Evolutionary conservation across 2,329 filamentous ascomycete genomes (phyloP).

Genomic region (Boeremia lycopersici): DNA sequence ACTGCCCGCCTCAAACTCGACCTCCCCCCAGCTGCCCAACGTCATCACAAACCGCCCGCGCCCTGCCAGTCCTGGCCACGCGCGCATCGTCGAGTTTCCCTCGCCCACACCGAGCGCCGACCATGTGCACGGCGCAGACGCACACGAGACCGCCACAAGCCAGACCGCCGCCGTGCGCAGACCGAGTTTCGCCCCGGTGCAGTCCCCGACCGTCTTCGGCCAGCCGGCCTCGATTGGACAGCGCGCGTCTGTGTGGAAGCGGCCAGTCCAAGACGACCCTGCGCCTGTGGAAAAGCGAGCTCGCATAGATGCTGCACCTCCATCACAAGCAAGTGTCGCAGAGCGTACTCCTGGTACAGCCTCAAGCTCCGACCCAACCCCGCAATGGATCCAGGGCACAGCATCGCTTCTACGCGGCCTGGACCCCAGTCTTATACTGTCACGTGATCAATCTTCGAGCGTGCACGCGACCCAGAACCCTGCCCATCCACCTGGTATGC

Average conservation of each 20-base stretch:
- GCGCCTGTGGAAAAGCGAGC: background rate
- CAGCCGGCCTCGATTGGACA: background rate
- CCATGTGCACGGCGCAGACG: background rate
- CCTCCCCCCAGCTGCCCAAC: slow-evolving; percentile 44
- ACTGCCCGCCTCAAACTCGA: slow-evolving; percentile 39
- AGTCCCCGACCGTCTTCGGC: background rate
- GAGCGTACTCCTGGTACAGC: background rate
- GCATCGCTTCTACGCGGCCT: too few relatives aligned
- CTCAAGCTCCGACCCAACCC: background rate
- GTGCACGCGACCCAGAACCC: background rate
- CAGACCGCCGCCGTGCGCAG: background rate
- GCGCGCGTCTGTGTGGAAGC: background rate
- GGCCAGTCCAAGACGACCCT: background rate
- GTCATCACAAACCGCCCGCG: slow-evolving; percentile 16
- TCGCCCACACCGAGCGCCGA: slow-evolving; percentile 70
- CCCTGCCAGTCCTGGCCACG: background rate
- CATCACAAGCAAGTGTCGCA: background rate
- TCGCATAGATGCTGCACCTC: background rate
- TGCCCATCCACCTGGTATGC: background rate
- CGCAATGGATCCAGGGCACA: too few relatives aligned
- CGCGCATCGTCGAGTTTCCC: slow-evolving; percentile 54
- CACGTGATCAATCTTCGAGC: background rate
- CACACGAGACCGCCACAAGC: background rate
- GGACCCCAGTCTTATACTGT: background rate
- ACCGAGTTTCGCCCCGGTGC: background rate